These are phyloP conservation scores for Naegleria lovaniensis DNA, from an alignment of 208 protist species.

Conservation along the genomic window DNA sequence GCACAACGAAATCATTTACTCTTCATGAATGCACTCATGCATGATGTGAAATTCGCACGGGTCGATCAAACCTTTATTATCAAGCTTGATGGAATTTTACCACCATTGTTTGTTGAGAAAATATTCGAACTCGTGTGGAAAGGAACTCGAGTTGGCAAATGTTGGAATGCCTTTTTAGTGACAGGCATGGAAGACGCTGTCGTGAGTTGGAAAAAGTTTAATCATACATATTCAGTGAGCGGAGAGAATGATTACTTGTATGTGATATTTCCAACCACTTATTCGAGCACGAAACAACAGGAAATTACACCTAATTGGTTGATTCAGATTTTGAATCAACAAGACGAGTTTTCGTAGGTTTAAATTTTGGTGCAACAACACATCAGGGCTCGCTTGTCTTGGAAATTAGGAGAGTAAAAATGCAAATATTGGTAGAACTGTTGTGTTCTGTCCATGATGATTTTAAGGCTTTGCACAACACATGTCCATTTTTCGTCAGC, in stretches of 20 bases:
- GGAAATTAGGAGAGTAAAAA: too few relatives aligned
- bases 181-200: not conserved
- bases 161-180: not conserved
- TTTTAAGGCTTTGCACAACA: too few relatives aligned
- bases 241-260: not conserved
- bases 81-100: not conserved
- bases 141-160: not conserved
- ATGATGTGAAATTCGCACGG: not conserved
- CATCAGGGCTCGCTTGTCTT: too few relatives aligned
- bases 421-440: too few relatives aligned
- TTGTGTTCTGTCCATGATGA: too few relatives aligned
- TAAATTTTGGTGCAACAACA: not conserved
- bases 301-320: not conserved
- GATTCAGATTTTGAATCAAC: not conserved
- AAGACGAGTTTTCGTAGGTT: not conserved
- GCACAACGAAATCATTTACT: not conserved
- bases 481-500: not conserved
- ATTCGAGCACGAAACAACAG: not conserved
- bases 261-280: not conserved
- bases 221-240: not conserved
- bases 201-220: not conserved
- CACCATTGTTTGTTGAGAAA: not conserved
- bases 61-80: not conserved
- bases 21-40: not conserved
- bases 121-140: not conserved